Percentiles rank a stretch among this genome's conserved stretches.
Conservation (phyloP, 352 stramenopile species). For the Phytophthora litchii region DNA sequence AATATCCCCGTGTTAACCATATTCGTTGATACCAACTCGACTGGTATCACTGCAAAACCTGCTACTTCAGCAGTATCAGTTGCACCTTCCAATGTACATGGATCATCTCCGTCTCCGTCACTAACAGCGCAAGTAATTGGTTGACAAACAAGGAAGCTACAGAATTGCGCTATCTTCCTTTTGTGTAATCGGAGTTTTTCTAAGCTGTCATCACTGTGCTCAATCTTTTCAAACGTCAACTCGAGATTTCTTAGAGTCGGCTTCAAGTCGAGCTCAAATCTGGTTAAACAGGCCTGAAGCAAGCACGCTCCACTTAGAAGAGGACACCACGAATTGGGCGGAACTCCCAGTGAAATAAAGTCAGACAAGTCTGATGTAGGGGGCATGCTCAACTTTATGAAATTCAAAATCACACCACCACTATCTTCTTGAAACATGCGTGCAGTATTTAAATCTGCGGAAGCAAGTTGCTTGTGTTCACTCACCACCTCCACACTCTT, state of each 20-base stretch:
- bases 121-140: background rate
- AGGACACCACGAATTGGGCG: constrained; percentile 7
- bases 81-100: background rate
- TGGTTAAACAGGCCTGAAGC: constrained; percentile 18
- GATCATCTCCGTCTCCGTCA: background rate
- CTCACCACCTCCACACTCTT: constrained; percentile 7
- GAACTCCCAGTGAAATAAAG: constrained; percentile 16
- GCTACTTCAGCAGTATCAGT: background rate
- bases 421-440: constrained; percentile 30
- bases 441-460: background rate
- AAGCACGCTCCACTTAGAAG: constrained; percentile 1
- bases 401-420: constrained; percentile 12
- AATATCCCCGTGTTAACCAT: constrained; percentile 30
- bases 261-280: constrained; percentile 19
- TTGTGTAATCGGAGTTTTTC: constrained; percentile 25
- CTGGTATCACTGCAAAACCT: background rate
- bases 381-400: constrained; percentile 15
- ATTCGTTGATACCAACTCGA: background rate
- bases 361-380: constrained; percentile 4
- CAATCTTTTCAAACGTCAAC: constrained; percentile 11
- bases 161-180: constrained; percentile 9
- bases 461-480: background rate
- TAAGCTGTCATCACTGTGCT: constrained; percentile 3
- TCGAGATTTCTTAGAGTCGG: constrained; percentile 10
- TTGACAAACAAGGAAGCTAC: constrained; percentile 7